Evolutionary conservation across 176 grass and related monocot species (phyloP).

Genomic region (Chloris gayana): DNA sequence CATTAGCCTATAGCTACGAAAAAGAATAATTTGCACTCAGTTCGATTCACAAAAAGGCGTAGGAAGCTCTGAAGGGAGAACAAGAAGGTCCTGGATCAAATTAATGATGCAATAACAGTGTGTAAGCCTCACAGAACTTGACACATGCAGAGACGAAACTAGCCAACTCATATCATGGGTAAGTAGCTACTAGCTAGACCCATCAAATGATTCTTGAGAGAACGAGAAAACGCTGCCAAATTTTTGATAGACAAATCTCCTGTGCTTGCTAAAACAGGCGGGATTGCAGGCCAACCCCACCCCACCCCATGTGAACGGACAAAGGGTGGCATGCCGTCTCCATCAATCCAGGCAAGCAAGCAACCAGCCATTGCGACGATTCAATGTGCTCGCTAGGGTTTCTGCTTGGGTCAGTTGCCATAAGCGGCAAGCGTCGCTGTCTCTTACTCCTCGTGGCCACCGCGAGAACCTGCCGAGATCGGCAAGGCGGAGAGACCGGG

Average conservation of each 20-base stretch:
- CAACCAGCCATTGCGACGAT: constrained; percentile 10
- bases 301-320: constrained; percentile 3
- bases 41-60: too few species aligned
- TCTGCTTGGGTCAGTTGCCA: constrained; percentile 33
- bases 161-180: neutral
- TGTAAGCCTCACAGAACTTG: neutral
- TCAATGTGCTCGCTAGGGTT: constrained; percentile 51
- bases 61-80: too few species aligned
- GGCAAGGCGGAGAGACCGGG: constrained; percentile 33
- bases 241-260: neutral
- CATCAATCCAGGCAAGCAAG: constrained; percentile 43
- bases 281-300: constrained; percentile 23
- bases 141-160: neutral
- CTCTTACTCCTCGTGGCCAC: constrained; percentile 36
- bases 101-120: neutral
- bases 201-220: neutral
- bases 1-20: too few species aligned
- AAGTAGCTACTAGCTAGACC: too few species aligned
- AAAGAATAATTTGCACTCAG: too few species aligned
- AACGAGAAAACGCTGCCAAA: neutral
- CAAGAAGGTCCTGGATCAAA: neutral
- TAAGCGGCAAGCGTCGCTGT: constrained; percentile 30
- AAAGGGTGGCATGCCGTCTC: constrained; percentile 22
- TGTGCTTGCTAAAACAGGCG: constrained; percentile 21
- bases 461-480: constrained; percentile 32